phyloP scores from a whole-genome alignment of 1,284 basidiomycete species.

The Puccinia brachypodii region DNA sequence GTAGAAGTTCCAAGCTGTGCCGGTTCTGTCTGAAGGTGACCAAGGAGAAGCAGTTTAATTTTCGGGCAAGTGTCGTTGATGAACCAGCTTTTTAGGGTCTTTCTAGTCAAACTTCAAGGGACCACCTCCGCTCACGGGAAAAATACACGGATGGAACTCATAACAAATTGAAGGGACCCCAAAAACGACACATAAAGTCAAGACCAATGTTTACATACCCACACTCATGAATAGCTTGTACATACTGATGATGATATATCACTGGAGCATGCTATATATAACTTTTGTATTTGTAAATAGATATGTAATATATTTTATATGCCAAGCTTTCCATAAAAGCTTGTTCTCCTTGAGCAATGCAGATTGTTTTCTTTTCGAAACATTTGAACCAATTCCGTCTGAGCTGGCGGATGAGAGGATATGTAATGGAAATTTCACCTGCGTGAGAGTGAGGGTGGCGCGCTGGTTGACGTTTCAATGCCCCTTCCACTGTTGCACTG shows the following conservation, averaged over 20 bases:
- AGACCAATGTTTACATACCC: neutral
- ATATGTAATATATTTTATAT: neutral
- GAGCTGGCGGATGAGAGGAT: no score
- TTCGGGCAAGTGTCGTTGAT: neutral
- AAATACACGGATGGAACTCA: neutral
- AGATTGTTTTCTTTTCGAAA: no score
- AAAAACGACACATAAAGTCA: neutral
- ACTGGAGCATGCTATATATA: neutral
- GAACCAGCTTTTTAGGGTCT: neutral
- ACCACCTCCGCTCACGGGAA: neutral
- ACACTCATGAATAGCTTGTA: constrained; percentile 1
- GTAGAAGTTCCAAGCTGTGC: neutral
- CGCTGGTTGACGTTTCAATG: no score
- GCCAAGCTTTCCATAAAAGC: neutral
- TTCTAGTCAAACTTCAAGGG: neutral
- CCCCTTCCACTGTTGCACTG: no score
- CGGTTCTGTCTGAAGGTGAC: neutral
- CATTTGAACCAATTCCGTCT: no score
- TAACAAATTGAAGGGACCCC: neutral
- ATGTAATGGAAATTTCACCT: no score
- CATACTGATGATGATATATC: neutral
- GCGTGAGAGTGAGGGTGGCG: no score
- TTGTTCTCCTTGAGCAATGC: neutral
- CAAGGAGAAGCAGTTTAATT: neutral
- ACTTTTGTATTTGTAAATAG: no score